Percentiles rank a stretch among this genome's conserved stretches.
phyloP scores from a whole-genome alignment of 495 filamentous ascomycete species.

The Hyaloscypha variabilis region DNA sequence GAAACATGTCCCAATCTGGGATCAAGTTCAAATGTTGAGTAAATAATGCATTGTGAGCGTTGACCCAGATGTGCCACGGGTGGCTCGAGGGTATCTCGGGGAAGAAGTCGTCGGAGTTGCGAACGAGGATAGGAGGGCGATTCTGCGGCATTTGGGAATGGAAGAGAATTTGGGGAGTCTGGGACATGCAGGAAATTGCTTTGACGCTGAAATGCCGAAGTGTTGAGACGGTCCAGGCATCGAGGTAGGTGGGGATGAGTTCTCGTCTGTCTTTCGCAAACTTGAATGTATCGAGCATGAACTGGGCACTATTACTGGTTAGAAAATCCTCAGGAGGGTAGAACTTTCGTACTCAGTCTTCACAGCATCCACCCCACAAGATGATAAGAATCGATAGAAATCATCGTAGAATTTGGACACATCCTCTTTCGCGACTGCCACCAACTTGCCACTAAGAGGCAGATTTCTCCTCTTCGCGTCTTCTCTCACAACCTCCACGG shows the following conservation, averaged over 20 bases:
- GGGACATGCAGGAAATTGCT: constrained; percentile 91
- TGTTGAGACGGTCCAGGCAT: constrained; percentile 81
- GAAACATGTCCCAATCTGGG: constrained; percentile 99
- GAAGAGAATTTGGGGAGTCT: constrained; percentile 81
- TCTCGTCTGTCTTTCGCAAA: constrained; percentile 66
- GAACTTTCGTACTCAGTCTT: constrained; percentile 57
- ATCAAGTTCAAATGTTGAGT: constrained; percentile 60
- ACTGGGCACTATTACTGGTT: constrained; percentile 60
- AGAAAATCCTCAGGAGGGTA: background rate
- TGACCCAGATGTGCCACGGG: constrained; percentile 92
- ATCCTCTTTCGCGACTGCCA: constrained; percentile 73
- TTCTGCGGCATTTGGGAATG: constrained; percentile 76
- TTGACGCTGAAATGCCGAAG: constrained; percentile 75
- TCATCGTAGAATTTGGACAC: constrained; percentile 80
- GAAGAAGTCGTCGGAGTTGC: constrained; percentile 95
- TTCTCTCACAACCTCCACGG: constrained; percentile 59
- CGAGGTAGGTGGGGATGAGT: constrained; percentile 75
- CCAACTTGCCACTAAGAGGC: constrained; percentile 62
- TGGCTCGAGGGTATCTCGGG: constrained; percentile 77
- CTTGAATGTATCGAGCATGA: constrained; percentile 75
- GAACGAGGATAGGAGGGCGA: constrained; percentile 67
- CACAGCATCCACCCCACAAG: constrained; percentile 74
- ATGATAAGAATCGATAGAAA: constrained; percentile 80
- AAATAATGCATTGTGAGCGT: constrained; percentile 87
- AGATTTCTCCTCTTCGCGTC: constrained; percentile 54